These are phyloP conservation scores for Tetratostichococcus sp. DNA, from an alignment of 139 green algal species.

Conservation along the genomic window DNA sequence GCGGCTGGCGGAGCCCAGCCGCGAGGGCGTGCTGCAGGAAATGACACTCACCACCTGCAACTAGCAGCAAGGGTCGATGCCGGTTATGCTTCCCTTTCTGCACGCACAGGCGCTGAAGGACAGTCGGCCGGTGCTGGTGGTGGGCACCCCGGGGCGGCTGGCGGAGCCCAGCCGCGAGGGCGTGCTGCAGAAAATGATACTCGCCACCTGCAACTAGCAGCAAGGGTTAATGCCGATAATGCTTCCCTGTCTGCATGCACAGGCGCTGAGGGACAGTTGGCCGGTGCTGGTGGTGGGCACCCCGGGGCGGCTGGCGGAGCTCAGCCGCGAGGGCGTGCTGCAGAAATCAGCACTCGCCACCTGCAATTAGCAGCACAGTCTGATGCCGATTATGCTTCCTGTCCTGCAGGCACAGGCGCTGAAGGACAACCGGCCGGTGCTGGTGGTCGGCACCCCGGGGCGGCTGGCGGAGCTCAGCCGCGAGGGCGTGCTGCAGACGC, in stretches of 20 bases:
- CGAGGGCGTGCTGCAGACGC: constrained; percentile 46
- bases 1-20: constrained; percentile 76
- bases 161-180: constrained; percentile 70
- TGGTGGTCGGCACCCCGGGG: constrained; percentile 95
- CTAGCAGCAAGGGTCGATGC: too few relatives aligned
- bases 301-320: constrained; percentile 84
- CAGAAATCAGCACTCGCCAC: too few relatives aligned
- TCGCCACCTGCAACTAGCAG: too few relatives aligned
- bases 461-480: constrained; percentile 78
- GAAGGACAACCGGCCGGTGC: constrained; percentile 66
- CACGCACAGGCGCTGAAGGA: constrained; percentile 70
- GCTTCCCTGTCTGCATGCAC: constrained; percentile 34
- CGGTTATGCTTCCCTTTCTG: too few relatives aligned
- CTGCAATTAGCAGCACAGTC: too few relatives aligned
- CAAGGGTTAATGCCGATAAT: too few relatives aligned
- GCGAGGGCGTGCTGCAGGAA: constrained; percentile 49
- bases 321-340: constrained; percentile 56
- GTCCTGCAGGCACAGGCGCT: constrained; percentile 69
- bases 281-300: constrained; percentile 94
- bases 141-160: constrained; percentile 91
- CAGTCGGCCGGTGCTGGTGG: constrained; percentile 82
- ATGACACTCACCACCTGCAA: too few relatives aligned
- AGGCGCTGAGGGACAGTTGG: constrained; percentile 72
- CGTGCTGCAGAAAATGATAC: constrained; percentile 46
- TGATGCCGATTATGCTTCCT: too few relatives aligned